Percentiles rank a stretch among this genome's conserved stretches.
These are phyloP conservation scores for Lophiotrema nucula DNA, from an alignment of 495 filamentous ascomycete species.

Conservation along the genomic window DNA sequence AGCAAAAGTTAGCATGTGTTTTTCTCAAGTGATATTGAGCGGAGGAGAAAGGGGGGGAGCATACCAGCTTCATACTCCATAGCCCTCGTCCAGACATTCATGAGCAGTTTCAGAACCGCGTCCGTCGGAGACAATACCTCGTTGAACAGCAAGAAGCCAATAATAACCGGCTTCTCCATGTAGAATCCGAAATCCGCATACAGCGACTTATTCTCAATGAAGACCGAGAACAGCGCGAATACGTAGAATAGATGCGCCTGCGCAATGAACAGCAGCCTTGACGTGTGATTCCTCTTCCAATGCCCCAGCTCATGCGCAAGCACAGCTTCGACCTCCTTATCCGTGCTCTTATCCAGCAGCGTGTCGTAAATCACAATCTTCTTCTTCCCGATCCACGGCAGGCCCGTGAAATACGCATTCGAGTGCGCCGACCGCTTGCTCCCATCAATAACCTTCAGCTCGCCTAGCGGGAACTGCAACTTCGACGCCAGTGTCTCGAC, in stretches of 20 bases:
- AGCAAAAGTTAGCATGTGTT: background rate
- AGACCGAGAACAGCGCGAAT: slow-evolving; percentile 92
- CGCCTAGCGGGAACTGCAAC: slow-evolving; percentile 84
- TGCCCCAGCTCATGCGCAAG: slow-evolving; percentile 94
- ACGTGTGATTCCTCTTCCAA: slow-evolving; percentile 94
- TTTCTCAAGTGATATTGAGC: background rate
- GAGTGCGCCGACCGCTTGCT: slow-evolving; percentile 96
- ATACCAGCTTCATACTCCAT: slow-evolving; percentile 95
- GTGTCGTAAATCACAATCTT: slow-evolving; percentile 99
- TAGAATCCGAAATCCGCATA: slow-evolving; percentile 89
- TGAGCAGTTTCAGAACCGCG: slow-evolving; percentile 82
- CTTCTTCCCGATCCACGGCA: slow-evolving; percentile 88
- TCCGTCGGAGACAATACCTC: slow-evolving; percentile 91
- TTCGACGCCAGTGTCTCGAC: slow-evolving; percentile 82
- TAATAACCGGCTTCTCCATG: slow-evolving; percentile 82
- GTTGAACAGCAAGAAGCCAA: slow-evolving; percentile 95
- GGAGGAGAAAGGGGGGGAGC: slow-evolving; percentile 22
- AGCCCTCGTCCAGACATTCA: slow-evolving; percentile 91
- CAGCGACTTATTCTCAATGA: slow-evolving; percentile 90
- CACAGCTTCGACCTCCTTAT: slow-evolving; percentile 90
- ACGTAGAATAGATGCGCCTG: slow-evolving; percentile 91
- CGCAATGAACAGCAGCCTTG: slow-evolving; percentile 78
- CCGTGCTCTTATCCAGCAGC: slow-evolving; percentile 87
- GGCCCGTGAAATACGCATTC: slow-evolving; percentile 97
- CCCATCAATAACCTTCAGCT: slow-evolving; percentile 94